Evolutionary conservation across 768 basidiomycete genomes (phyloP), one percentile per base, ranked within the genome.

Genomic region (Leucocoprinus leucothites): DNA sequence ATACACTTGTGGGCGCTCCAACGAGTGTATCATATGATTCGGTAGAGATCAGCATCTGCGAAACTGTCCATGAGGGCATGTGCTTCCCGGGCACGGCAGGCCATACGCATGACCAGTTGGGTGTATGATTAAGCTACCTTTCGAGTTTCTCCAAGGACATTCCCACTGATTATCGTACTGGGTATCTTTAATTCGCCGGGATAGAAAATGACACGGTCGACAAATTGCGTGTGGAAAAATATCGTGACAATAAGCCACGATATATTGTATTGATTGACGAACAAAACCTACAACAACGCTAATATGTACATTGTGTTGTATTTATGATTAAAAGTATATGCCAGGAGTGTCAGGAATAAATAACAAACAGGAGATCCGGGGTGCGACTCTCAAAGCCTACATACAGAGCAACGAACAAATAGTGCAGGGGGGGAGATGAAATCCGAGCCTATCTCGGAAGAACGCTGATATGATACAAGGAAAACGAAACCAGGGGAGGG

Each of bases 221-320:
- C 22, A 11, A 31, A 31, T 31, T 31, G 31, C 11, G 31, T 31
- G 5, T 5, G 31, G 6, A 31, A 31, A 48, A 21, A 56, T 56
- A 49, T 25, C 54, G 41, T 49, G 54, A 35, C n/a, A 19, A 48
- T 14, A 3, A 8, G 22, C 16, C 54, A 49, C 48, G 47, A 49
- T 49, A 56, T 56, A 56, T 43, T 53, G 26, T 9, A 31, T 56
- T 28, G 3, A 43, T 43, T 35, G 9, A 11, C 19, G 48, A 56
- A 56, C 47, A 56, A 55, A 56, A 40, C 54, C 28, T 35, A 56
- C 46, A 56, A 49, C 38, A 48, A 53, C 43, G 35, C 43, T 35
- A 46, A 22, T 48, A 55, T 31, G 14, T 56, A 55, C 46, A 47
- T 47, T 25, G 13, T 28, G 38, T 48, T 56, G 54, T 49, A 34